A percentile compares a stretch with the other conserved stretches of the same genome.
phyloP scores from a whole-genome alignment of 2,329 filamentous ascomycete species.

The Aspergillus udagawae region DNA sequence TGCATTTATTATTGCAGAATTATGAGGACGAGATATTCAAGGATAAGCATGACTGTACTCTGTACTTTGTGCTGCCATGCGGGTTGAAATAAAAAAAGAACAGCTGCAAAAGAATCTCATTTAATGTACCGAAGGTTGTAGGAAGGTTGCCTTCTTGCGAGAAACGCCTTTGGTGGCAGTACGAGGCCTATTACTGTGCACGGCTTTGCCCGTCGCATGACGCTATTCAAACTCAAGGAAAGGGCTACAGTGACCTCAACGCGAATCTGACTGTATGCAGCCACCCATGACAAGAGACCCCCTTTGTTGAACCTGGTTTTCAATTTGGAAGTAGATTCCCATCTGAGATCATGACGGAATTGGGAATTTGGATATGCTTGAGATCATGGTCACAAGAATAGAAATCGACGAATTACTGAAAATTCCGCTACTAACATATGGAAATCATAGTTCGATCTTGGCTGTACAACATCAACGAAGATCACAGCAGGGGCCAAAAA shows the following conservation, averaged over 20 bases:
- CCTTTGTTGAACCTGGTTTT: neutral
- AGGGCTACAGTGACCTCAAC: neutral
- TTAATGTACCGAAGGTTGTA: neutral
- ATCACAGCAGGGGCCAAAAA: neutral
- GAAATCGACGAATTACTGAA: neutral
- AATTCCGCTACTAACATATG: slow-evolving; percentile 1
- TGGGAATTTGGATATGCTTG: neutral
- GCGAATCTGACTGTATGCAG: neutral
- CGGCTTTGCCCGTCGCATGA: neutral
- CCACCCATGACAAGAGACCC: neutral
- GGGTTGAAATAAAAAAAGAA: neutral
- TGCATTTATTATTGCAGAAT: neutral
- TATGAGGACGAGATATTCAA: neutral
- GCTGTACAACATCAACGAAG: slow-evolving; percentile 9
- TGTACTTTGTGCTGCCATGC: neutral
- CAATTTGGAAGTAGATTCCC: neutral
- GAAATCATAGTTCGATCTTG: slow-evolving; percentile 14
- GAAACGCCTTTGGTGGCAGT: neutral
- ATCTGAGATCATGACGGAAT: neutral
- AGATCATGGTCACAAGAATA: neutral
- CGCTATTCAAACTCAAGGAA: neutral
- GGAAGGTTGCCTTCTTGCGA: neutral
- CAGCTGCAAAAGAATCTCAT: neutral
- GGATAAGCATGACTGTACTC: neutral
- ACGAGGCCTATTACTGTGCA: neutral